Evolutionary conservation across 2,329 filamentous ascomycete genomes (phyloP).

Genomic region (Ophiostoma himal-ulmi): DNA sequence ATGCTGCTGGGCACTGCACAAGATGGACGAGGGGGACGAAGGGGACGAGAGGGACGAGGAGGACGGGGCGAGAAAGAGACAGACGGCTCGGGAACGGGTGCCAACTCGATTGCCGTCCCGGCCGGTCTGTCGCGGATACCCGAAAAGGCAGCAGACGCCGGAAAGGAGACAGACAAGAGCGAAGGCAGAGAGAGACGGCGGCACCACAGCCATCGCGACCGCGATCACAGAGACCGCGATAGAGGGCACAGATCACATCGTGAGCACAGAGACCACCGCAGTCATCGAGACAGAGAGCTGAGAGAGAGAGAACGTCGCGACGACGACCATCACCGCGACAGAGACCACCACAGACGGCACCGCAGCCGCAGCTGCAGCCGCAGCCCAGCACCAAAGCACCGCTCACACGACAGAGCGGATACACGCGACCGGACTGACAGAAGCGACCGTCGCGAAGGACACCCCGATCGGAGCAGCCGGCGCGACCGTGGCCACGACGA

Average conservation of each 20-base stretch:
- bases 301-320: slow-evolving; percentile 29
- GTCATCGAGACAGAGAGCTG: neutral
- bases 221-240: neutral
- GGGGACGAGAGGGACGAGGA: no score
- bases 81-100: slow-evolving; percentile 44
- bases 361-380: slow-evolving; percentile 30
- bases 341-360: neutral
- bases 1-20: slow-evolving; percentile 32
- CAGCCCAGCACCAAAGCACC: slow-evolving; percentile 29
- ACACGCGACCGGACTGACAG: neutral
- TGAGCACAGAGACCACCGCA: neutral
- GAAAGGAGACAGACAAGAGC: slow-evolving; percentile 24
- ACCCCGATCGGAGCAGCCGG: neutral
- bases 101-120: slow-evolving; percentile 54
- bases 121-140: slow-evolving; percentile 13
- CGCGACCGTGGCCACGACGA: neutral
- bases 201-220: slow-evolving; percentile 1
- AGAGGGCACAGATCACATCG: slow-evolving; percentile 7
- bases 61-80: slow-evolving; percentile 41
- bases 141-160: slow-evolving; percentile 43
- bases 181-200: slow-evolving; percentile 22
- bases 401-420: slow-evolving; percentile 22
- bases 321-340: slow-evolving; percentile 30
- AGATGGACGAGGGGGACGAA: neutral
- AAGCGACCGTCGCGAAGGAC: neutral